A percentile compares a stretch with the other conserved stretches of the same genome.
These are phyloP conservation scores for Arachnomyces sp. DNA, from an alignment of 2,329 filamentous ascomycete species.

Conservation along the genomic window DNA sequence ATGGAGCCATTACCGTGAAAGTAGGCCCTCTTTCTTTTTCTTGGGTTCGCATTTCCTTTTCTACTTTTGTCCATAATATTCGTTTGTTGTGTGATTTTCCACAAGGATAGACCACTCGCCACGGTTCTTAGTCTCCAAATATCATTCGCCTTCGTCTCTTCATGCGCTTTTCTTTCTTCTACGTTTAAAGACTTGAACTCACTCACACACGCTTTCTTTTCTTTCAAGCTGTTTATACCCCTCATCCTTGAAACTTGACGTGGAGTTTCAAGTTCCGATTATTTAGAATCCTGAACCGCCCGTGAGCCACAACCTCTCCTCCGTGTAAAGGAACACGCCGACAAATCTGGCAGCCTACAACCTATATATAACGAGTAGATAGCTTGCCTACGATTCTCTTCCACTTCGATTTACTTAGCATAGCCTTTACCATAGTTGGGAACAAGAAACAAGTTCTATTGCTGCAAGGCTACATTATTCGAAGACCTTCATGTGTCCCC, in stretches of 20 bases:
- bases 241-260: conserved; percentile 1
- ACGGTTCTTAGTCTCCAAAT: no score
- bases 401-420: conserved; percentile 9
- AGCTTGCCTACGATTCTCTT: not conserved
- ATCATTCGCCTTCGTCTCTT: no score
- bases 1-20: conserved; percentile 6
- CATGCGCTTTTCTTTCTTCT: no score
- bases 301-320: no score
- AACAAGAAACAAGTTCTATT: conserved; percentile 13
- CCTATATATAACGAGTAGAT: not conserved
- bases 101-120: no score
- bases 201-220: no score
- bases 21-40: conserved; percentile 5
- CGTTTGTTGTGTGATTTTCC: no score
- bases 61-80: no score
- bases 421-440: conserved; percentile 8
- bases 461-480: conserved; percentile 10
- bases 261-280: not conserved
- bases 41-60: conserved; percentile 1
- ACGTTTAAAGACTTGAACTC: no score
- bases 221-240: not conserved
- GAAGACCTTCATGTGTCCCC: conserved; percentile 11
- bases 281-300: no score
- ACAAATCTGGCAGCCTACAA: not conserved
- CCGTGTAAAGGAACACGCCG: not conserved